These are phyloP conservation scores for Pyrus hybrid DNA, from an alignment of 331 rosid genomes.

Conservation along the genomic window DNA sequence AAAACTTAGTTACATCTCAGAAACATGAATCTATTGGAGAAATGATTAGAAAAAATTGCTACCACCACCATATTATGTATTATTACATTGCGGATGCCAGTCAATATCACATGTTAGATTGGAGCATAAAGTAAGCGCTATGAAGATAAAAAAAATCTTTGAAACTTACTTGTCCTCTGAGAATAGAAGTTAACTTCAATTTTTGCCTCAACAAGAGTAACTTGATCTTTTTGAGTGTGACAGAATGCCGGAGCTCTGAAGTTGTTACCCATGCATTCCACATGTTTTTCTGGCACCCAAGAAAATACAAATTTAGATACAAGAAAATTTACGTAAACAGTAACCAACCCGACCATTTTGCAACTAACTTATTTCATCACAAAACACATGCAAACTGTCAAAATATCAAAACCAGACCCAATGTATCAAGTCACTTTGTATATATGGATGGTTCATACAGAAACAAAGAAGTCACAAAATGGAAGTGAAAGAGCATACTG, in stretches of 20 bases:
- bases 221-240: constrained; percentile 94
- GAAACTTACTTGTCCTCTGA: constrained; percentile 87
- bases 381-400: neutral
- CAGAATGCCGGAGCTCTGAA: constrained; percentile 93
- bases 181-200: constrained; percentile 83
- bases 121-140: neutral
- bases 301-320: constrained; percentile 20
- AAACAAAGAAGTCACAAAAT: neutral
- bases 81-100: neutral
- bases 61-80: neutral
- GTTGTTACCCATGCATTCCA: constrained; percentile 99
- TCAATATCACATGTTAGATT: neutral
- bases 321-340: constrained; percentile 7
- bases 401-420: neutral
- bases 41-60: neutral
- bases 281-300: constrained; percentile 56
- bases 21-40: neutral
- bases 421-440: neutral
- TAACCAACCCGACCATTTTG: constrained; percentile 13
- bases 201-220: constrained; percentile 82
- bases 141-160: neutral
- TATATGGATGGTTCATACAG: neutral
- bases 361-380: constrained; percentile 7
- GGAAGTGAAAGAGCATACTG: neutral
- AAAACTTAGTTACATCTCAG: neutral